Percentiles rank a stretch among this genome's conserved stretches.
Evolutionary conservation across 345 rosid genomes (phyloP).

Genomic region (Ceriops tagal): DNA sequence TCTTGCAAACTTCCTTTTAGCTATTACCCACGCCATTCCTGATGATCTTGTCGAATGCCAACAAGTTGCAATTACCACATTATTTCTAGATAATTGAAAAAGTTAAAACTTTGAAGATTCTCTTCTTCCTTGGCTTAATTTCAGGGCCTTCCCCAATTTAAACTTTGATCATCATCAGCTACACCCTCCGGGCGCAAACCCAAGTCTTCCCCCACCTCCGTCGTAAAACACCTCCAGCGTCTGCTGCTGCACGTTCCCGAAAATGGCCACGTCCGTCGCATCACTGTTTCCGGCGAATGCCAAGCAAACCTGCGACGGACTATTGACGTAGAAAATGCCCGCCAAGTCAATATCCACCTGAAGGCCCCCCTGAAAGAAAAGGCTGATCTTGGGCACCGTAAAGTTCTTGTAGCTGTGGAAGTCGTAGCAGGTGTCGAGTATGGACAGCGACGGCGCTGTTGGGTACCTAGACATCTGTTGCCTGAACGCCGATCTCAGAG

Average conservation of each 20-base stretch:
- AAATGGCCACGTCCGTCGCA: conserved; percentile 42
- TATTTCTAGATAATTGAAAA: too few relatives aligned
- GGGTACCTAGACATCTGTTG: conserved; percentile 57
- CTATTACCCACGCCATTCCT: background rate
- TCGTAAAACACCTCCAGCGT: conserved; percentile 73
- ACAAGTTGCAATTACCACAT: too few relatives aligned
- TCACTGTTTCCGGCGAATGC: conserved; percentile 71
- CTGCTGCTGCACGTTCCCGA: conserved; percentile 75
- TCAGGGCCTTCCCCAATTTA: too few relatives aligned
- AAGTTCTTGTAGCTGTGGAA: conserved; percentile 34
- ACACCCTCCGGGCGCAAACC: conserved; percentile 63
- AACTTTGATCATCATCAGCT: conserved; percentile 20
- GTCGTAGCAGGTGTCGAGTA: conserved; percentile 82
- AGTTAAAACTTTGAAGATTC: too few relatives aligned
- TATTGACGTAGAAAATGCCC: conserved; percentile 45
- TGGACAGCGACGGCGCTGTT: conserved; percentile 42
- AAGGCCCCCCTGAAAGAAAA: conserved; percentile 44
- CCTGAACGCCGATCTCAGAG: conserved; percentile 43
- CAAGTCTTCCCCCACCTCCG: conserved; percentile 51
- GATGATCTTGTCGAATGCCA: too few relatives aligned
- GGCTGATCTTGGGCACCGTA: conserved; percentile 44
- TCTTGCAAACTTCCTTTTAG: conserved; percentile 2
- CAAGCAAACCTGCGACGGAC: conserved; percentile 59
- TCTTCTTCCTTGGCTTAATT: too few relatives aligned
- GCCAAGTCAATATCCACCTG: conserved; percentile 38